Conservation (phyloP, 2,329 filamentous ascomycete species). For the Hypoxylon sp. region DNA sequence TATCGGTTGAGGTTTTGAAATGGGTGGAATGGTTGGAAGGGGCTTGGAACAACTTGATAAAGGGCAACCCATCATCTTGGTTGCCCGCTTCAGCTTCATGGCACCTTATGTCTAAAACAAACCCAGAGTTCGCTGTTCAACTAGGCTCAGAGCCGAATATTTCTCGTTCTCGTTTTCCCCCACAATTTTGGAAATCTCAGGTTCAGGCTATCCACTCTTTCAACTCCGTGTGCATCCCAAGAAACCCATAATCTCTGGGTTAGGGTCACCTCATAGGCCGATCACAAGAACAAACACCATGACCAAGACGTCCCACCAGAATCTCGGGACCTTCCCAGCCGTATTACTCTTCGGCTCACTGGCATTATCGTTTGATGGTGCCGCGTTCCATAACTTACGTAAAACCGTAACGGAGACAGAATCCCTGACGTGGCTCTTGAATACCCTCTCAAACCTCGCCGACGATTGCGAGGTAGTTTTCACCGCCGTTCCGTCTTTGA, state of each 20-base stretch:
- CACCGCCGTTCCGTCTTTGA: constrained; percentile 6
- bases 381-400: constrained; percentile 21
- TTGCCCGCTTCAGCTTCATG: neutral
- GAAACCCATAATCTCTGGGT: neutral
- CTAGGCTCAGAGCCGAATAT: neutral
- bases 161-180: neutral
- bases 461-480: constrained; percentile 20
- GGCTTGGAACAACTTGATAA: constrained; percentile 7
- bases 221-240: neutral
- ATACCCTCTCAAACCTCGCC: constrained; percentile 7
- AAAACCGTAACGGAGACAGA: constrained; percentile 1
- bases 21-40: neutral
- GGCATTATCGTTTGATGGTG: constrained; percentile 22
- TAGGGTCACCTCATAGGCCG: neutral
- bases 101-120: constrained; percentile 1
- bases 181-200: neutral
- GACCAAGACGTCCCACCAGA: constrained; percentile 8
- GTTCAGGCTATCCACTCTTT: neutral
- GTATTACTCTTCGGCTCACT: constrained; percentile 20
- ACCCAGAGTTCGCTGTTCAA: constrained; percentile 8
- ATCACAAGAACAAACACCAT: constrained; percentile 13
- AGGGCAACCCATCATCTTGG: neutral
- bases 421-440: constrained; percentile 14
- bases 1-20: constrained; percentile 11
- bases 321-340: constrained; percentile 19